Base-by-base conservation (phyloP, 768 basidiomycete genomes). In the Strobilomyces confusus region DNA sequence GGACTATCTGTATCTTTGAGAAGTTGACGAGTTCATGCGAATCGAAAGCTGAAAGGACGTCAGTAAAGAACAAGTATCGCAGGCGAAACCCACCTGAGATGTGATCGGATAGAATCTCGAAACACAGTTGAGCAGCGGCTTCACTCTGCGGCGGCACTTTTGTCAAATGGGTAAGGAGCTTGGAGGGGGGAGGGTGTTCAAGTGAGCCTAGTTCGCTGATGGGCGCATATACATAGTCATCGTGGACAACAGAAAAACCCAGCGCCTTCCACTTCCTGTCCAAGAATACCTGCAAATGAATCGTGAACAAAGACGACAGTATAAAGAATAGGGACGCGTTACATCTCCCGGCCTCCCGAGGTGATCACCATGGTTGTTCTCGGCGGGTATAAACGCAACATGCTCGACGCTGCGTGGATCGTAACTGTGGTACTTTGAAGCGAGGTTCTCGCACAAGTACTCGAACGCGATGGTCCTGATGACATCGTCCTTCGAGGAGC, bases 1-100 rank as follows among this genome's bases (percentile, higher is more conserved):
- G 51, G 4, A 51, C 51, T 9, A 51, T 51, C 26, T 13, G 26
- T 12, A 51, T n/a, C 49, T 51, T 30, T n/a, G 49, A 43, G 23
- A 51, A 42, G 2, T 2, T 8, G 1, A 17, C 33, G 1, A 51
- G 42, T 5, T 51, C 33, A 2, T 11, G 32, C 3, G 17, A 26
- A 5, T 4, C 32, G 33, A 51, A 51, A 20, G 1, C 49, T 51
- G 20, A 4, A 32, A 20, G 3, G 19, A 33, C 20, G 17, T 46
- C 13, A 33, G 13, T 7, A 11, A 34, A 33, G 8, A 30, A 30
- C 2, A n/a, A 4, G 13, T 9, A 11, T 11, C 6, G 6, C 15
- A 17, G 34, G 34, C 33, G 12, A 22, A 12, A 2, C 42, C 15
- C 19, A 45, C 51, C 7, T 4, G 51, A 44, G 12, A 51, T 38